Evolutionary conservation across 2,329 filamentous ascomycete species (phyloP), one percentile per base, ranked within the genome.

Genomic region (Camillea tinctor): DNA sequence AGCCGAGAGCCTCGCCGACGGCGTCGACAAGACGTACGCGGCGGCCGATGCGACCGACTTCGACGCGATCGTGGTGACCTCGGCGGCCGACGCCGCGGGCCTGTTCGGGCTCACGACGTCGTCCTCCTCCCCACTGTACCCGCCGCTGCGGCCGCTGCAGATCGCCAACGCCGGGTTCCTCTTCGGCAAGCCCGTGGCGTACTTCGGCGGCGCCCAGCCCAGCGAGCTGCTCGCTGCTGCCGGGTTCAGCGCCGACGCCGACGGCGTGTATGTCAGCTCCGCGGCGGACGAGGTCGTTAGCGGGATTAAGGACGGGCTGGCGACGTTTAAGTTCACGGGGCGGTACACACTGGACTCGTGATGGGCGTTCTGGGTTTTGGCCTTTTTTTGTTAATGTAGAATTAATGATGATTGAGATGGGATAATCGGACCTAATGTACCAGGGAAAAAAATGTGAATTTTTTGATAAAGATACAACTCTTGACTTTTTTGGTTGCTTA

Each of bases 131-230:
- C 79, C 85, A 0, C 76, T 91, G 6, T 92, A 83, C 73, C 89
- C 89, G 0, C 77, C 81, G 1, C 85, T 85, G 1, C 80, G 88
- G 0, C 89, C 89, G 0, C 73, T 81, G 1, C 82, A 89, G 76
- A 88, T 92, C 55, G 72, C 91, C 19, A 71, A 79, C 17, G 84
- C 88, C 68, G 84, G 80, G 0, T 92, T 86, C 75, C 77, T 84
- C 22, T 92, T 86, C 78, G 89, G 88, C 3, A 92, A 92, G 79
- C 86, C 89, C 0, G 77, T 92, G 22, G 88, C 79, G 15, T 84
- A 83, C 24, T 64, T 90, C 1, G 88, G 86, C 1, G 72, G 68
- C 6, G 64, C 63, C 3, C 13, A 56, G 23, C 64, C 68, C 3
- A 64, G 67, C 49, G 40, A 51, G 44, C 36, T 79, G 3, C 72